phyloP scores from a whole-genome alignment of 495 filamentous ascomycete species.

The Podospora pseudocomata region DNA sequence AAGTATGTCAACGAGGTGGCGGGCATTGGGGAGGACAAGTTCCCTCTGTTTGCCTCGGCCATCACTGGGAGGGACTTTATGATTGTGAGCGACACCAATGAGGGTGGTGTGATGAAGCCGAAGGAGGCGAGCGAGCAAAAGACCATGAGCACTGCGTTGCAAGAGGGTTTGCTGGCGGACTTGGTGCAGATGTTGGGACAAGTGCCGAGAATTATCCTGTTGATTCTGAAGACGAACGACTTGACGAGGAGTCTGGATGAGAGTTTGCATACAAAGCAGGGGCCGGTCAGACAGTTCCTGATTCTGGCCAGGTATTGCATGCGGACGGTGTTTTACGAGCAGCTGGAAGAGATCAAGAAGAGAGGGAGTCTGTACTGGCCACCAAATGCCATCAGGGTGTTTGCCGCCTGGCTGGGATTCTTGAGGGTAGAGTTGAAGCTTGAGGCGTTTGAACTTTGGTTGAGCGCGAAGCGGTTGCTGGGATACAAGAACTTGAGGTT shows the following conservation, averaged over 20 bases:
- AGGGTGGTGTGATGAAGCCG: conserved; percentile 44
- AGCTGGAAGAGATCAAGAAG: conserved; percentile 63
- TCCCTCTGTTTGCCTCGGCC: conserved; percentile 90
- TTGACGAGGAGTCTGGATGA: conserved; percentile 93
- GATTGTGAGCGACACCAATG: conserved; percentile 51
- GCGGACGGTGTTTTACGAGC: conserved; percentile 81
- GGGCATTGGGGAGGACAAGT: conserved; percentile 85
- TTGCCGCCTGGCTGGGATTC: conserved; percentile 50
- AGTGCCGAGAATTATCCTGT: conserved; percentile 84
- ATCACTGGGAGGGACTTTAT: conserved; percentile 93
- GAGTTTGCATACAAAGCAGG: conserved; percentile 83
- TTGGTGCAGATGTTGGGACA: conserved; percentile 84
- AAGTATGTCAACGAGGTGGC: conserved; percentile 86
- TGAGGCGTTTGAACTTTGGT: conserved; percentile 57
- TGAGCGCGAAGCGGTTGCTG: conserved; percentile 49
- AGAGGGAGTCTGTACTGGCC: conserved; percentile 47
- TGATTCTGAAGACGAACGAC: conserved; percentile 98
- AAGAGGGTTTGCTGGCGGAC: conserved; percentile 82
- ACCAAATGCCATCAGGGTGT: conserved; percentile 43
- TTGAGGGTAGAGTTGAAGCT: conserved; percentile 52
- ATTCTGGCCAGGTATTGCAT: conserved; percentile 93
- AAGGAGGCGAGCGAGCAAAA: conserved; percentile 73
- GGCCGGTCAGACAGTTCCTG: conserved; percentile 82
- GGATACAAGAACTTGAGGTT: conserved; percentile 25
- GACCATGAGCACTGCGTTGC: conserved; percentile 72